Evolutionary conservation across 1,284 basidiomycete species (phyloP), one percentile per base, ranked within the genome.

Genomic region (Vanrija pseudolonga): DNA sequence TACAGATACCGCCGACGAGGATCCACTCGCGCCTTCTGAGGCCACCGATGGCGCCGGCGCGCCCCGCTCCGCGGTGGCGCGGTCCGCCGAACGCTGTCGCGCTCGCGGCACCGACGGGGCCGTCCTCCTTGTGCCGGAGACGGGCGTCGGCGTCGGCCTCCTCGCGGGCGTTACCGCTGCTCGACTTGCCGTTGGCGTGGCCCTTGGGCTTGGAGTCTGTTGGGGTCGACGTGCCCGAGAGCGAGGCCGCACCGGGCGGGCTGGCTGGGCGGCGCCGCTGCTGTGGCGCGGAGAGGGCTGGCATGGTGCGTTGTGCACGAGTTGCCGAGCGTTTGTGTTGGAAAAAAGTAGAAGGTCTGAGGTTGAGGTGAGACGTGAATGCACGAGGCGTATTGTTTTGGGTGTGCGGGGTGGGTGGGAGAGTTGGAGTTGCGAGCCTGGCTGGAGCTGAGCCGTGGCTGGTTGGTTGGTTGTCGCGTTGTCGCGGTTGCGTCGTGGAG

Each of bases 1-100:
- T n/a, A 9, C 57, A 54, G 6, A 74, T 60, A 3, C 26, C 59
- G 22, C 43, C 55, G n/a, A 74, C 46, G 38, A 74, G 52, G n/a
- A 61, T 53, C 71, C 70, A 73, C 50, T 74, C 72, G 48, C 72
- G 60, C 37, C 63, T 61, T 36, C 65, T 59, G 47, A 74, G 49
- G 17, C 66, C 63, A 4, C 63, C 62, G 12, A 50, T 39, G 0
- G 58, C 50, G 9, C 60, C 64, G 2, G 59, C 59, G 23, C 61
- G 57, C 3, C 54, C 55, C 2, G 50, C 45, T 8, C 59, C 57
- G 18, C 57, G 50, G 19, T 57, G 45, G 38, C 56, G 54, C 39
- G 54, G 59, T 7, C 66, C 66, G 11, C 67, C 71, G 53, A 71
- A 68, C 8, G 67, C 63, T 14, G 41, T 39, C 4, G 43, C 20